Conservation (phyloP, 2,329 filamentous ascomycete genomes). For the Neoscytalidium dimidiatum region DNA sequence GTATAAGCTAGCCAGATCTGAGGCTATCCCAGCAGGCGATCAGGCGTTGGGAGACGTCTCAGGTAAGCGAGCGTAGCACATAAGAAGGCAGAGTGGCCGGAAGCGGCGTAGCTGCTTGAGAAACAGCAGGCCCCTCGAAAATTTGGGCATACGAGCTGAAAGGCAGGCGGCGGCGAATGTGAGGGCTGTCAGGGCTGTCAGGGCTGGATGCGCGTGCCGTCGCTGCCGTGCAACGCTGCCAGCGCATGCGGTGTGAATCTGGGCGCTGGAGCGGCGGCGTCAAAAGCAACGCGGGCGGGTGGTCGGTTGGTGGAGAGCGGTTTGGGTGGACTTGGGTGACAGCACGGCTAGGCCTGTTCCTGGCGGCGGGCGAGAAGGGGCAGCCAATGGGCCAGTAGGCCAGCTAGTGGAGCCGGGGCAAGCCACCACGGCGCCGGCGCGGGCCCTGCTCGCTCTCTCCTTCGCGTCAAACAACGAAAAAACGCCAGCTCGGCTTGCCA, state of each 20-base stretch:
- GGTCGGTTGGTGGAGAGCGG: not conserved
- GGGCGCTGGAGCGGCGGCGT: not conserved
- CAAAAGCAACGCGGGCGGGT: not conserved
- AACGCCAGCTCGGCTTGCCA: not conserved
- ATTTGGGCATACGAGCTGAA: not conserved
- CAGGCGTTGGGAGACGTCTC: not conserved
- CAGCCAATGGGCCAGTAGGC: conserved; percentile 2
- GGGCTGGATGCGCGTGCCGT: too few species aligned
- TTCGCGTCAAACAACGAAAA: not conserved
- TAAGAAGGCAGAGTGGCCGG: not conserved
- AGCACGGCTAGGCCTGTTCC: conserved; percentile 5
- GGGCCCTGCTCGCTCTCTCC: not conserved
- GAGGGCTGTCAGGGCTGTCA: not conserved
- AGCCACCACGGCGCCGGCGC: not conserved
- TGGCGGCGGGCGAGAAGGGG: not conserved
- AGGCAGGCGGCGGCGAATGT: not conserved
- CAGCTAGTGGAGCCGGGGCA: not conserved
- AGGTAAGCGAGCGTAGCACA: not conserved
- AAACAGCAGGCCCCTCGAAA: not conserved
- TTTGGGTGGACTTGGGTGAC: not conserved
- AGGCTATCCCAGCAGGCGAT: not conserved
- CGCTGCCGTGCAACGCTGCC: not conserved
- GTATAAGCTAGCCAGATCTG: not conserved
- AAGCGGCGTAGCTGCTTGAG: not conserved
- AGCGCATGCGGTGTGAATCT: not conserved